Conservation (phyloP, 2,329 filamentous ascomycete species). For the Aspergillus oerlinghausenensis region DNA sequence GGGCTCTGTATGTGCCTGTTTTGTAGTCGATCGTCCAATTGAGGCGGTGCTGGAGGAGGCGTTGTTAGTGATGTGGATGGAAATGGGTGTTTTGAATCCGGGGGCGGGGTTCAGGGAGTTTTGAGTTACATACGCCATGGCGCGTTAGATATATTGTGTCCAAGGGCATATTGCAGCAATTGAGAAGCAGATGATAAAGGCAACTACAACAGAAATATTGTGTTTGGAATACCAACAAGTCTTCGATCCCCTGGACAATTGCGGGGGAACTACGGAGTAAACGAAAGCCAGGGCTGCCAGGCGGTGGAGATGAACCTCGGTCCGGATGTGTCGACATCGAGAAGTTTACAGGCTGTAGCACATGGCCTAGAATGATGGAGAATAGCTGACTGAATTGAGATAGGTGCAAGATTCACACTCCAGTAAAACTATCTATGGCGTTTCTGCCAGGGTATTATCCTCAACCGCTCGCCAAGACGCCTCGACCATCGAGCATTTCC, state of each 20-base stretch:
- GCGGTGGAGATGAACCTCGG: slow-evolving; percentile 12
- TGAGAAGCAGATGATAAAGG: not conserved
- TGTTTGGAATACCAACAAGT: not conserved
- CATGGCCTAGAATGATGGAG: not conserved
- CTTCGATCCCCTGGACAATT: not conserved
- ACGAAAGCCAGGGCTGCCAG: not conserved
- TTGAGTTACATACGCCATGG: slow-evolving; percentile 60
- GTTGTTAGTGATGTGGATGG: not conserved
- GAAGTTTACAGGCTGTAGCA: not conserved
- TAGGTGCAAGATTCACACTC: slow-evolving; percentile 15
- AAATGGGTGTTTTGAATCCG: not conserved
- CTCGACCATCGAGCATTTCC: slow-evolving; percentile 17
- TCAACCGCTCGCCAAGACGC: slow-evolving; percentile 20
- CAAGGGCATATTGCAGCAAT: slow-evolving; percentile 52
- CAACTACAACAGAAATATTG: not conserved
- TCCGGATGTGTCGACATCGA: not conserved
- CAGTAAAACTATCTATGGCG: slow-evolving; percentile 23
- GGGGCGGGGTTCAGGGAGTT: not conserved
- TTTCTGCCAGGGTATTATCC: slow-evolving; percentile 21
- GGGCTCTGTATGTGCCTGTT: slow-evolving; percentile 72
- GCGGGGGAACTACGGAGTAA: slow-evolving; percentile 19
- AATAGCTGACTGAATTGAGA: slow-evolving; percentile 4
- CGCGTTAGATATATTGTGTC: slow-evolving; percentile 70
- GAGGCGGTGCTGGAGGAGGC: slow-evolving; percentile 68
- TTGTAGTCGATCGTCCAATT: slow-evolving; percentile 80